Evolutionary conservation across 768 basidiomycete species (phyloP), one percentile per base, ranked within the genome.

Genomic region (Hericium erinaceus): DNA sequence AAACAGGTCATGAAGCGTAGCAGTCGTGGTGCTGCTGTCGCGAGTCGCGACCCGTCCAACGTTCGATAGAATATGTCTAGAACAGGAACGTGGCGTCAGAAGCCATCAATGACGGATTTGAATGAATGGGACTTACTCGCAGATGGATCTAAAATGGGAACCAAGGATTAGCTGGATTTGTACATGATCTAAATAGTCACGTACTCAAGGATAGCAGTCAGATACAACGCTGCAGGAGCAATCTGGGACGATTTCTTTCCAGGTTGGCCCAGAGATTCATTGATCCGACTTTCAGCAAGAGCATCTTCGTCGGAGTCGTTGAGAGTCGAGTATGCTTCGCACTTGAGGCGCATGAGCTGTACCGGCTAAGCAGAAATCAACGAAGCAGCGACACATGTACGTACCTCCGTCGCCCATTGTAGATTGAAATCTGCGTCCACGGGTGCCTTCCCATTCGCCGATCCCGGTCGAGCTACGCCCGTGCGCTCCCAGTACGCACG

Each of bases 151-250:
- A 68, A 33, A 64, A 54, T 60, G 40, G 46, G 57, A 55, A 64
- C 56, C 55, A 61, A 11, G 44, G 57, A 61, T 60, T 63, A 72
- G 20, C 28, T 44, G 11, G 49, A 51, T 15, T 6, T 20, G 22
- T 39, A 52, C 7, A 52, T 22, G n/a, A 50, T 6, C 24, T 15
- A 20, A 22, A 26, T 18, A 37, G 55, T 73, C 67, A 64, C 93
- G 75, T 70, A 95, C 93, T 97, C 94, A 33, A 97, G 76, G 61
- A 95, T 90, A 8, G 93, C 92, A 2, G 94, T 95, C 53, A 95
- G 77, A 75, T 95, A 97, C 48, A 97, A 68, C 18, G 91, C 86
- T 37, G 93, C 90, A 4, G 92, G 92, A 9, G 87, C 84, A 24
- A 94, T 70, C 2, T 61, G 22, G 9, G 88, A 76, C 7, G 78